A percentile compares a stretch with the other conserved stretches of the same genome.
phyloP scores from a whole-genome alignment of 176 grass and related monocot genomes.

The Bonia amplexicaulis region DNA sequence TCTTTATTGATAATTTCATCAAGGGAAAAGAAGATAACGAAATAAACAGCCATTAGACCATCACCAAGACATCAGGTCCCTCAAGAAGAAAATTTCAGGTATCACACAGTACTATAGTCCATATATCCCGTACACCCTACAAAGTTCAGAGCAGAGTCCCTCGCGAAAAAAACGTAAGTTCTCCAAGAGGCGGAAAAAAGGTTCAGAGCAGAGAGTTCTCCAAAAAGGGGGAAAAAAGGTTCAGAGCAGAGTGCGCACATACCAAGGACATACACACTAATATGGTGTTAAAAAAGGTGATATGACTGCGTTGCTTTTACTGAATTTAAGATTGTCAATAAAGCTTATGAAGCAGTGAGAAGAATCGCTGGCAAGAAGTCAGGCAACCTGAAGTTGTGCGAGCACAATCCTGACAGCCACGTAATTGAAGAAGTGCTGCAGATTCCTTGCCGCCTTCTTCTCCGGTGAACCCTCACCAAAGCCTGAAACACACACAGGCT shows the following conservation, averaged over 20 bases:
- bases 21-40: not conserved
- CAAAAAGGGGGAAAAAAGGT: not conserved
- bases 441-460: conserved; percentile 56
- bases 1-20: conserved; percentile 16
- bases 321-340: not conserved
- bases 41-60: not conserved
- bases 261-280: not conserved
- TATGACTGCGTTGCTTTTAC: not conserved
- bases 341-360: not conserved
- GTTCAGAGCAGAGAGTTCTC: not conserved
- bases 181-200: too few relatives aligned
- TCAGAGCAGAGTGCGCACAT: not conserved
- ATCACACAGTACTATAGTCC: not conserved
- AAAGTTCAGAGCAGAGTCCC: not conserved
- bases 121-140: not conserved
- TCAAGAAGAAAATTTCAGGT: not conserved
- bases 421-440: conserved; percentile 89
- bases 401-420: conserved; percentile 72
- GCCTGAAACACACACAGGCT: conserved; percentile 18
- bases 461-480: conserved; percentile 78
- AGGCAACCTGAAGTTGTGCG: conserved; percentile 69
- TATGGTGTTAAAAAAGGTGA: not conserved
- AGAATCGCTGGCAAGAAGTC: not conserved
- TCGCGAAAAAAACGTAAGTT: not conserved
- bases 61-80: not conserved